phyloP scores from a whole-genome alignment of 257 asterid genomes.

The Solanum medicagineum region DNA sequence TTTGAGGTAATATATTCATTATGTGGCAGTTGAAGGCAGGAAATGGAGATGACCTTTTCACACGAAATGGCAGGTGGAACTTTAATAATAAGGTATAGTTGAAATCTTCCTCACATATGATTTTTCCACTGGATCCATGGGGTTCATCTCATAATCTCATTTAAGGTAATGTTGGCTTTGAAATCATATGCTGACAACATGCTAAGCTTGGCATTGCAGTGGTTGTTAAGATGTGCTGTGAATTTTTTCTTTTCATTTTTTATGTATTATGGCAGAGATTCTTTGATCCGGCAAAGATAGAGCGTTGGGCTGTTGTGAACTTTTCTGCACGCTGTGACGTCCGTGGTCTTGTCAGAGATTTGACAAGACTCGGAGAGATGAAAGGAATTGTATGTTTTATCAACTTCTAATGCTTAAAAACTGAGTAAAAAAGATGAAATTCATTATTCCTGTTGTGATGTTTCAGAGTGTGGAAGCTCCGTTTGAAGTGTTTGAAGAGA shows the following conservation, averaged over 20 bases:
- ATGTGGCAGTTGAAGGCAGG: constrained; percentile 66
- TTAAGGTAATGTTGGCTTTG: background rate
- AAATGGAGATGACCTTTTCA: constrained; percentile 65
- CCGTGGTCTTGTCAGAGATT: constrained; percentile 40
- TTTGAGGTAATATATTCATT: background rate
- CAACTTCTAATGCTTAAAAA: constrained; percentile 11
- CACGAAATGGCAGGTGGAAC: constrained; percentile 88
- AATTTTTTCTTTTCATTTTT: background rate
- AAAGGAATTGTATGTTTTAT: constrained; percentile 70
- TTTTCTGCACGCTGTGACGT: constrained; percentile 84
- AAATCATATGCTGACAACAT: background rate
- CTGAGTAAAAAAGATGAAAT: background rate
- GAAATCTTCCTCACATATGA: background rate
- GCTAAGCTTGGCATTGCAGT: background rate
- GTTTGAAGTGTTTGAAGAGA: constrained; percentile 54
- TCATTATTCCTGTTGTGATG: background rate
- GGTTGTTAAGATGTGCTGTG: background rate
- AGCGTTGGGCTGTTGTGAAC: constrained; percentile 81
- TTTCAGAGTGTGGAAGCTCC: constrained; percentile 58
- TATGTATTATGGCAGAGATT: constrained; percentile 35
- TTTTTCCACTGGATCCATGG: background rate
- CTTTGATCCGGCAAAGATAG: constrained; percentile 49
- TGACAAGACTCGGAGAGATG: constrained; percentile 47
- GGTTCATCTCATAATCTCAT: background rate
- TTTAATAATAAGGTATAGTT: constrained; percentile 58